Evolutionary conservation across 768 basidiomycete genomes (phyloP), one percentile per base, ranked within the genome.

Genomic region (Psilocybe cubensis): DNA sequence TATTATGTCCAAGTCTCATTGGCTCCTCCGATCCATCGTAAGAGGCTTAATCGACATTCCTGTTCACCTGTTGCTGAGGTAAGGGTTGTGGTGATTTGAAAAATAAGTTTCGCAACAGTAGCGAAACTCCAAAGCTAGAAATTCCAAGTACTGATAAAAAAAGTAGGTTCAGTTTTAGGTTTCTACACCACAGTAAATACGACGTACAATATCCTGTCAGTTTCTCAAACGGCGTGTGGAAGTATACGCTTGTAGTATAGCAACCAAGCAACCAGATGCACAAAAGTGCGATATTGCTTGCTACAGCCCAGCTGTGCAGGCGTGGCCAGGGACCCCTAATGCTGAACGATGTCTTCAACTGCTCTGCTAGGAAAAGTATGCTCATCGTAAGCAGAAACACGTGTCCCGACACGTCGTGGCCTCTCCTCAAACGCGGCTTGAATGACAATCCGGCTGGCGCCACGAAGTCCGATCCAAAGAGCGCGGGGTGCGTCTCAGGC

Each of bases 331-430:
- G 52, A 7, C 59, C 61, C 24, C 61, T 52, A 33, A 64, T 59
- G 20, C 73, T 73, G 57, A 89, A 74, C 12, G 85, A 85, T 1
- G 81, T 78, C 17, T 79, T 74, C 28, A 96, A 70, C 70, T 94
- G 91, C 67, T 93, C 86, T 8, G 84, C 79, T 40, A 98, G 81
- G 70, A 97, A 91, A 23, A 96, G 76, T 12, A 81, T 75, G 12
- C 87, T 79, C 77, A 96, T 83, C 2, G 89, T 89, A 61, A 98
- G 81, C 59, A 98, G 81, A 76, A 97, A 98, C 27, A 94, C 79
- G 68, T 98, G 96, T 6, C 96, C 96, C 0, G 94, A 96, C 12
- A 98, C 85, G 65, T 98, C 96, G 69, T 97, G 94, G 0, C 96
- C 96, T 40, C 79, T 82, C 52, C 85, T 80, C 60, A 96, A 74